Conservation (phyloP, 2,329 filamentous ascomycete genomes). For the Escovopsis sp. region DNA sequence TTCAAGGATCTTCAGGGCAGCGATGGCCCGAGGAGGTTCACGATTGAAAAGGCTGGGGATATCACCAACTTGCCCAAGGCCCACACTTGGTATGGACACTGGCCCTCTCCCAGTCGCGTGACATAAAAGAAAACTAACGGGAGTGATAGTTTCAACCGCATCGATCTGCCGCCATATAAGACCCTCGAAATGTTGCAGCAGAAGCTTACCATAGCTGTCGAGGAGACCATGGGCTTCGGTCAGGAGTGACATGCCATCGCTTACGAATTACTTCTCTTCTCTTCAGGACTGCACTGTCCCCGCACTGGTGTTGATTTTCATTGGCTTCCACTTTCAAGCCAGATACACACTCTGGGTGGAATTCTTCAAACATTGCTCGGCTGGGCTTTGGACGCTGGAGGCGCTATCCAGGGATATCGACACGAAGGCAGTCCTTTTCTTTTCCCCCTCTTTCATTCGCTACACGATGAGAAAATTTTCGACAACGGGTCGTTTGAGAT, state of each 20-base stretch:
- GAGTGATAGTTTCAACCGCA: slow-evolving; percentile 73
- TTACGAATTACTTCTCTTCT: too few relatives aligned
- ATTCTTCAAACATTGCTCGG: slow-evolving; percentile 16
- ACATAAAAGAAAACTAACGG: slow-evolving; percentile 6
- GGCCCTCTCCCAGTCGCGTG: neutral
- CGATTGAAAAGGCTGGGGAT: slow-evolving; percentile 95
- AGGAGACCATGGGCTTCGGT: slow-evolving; percentile 97
- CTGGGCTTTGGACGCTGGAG: slow-evolving; percentile 21
- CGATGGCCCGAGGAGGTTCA: slow-evolving; percentile 88
- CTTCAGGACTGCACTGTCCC: too few relatives aligned
- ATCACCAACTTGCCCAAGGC: slow-evolving; percentile 84
- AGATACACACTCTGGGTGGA: slow-evolving; percentile 15
- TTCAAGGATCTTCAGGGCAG: slow-evolving; percentile 98
- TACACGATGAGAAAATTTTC: too few relatives aligned
- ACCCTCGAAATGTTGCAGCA: slow-evolving; percentile 67
- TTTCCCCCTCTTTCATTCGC: too few relatives aligned
- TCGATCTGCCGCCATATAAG: slow-evolving; percentile 92
- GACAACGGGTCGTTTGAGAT: too few relatives aligned
- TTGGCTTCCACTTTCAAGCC: slow-evolving; percentile 5
- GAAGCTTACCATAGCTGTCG: slow-evolving; percentile 92
- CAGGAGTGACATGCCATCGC: slow-evolving; percentile 56
- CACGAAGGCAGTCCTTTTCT: slow-evolving; percentile 4
- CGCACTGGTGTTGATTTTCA: too few relatives aligned
- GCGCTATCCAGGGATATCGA: slow-evolving; percentile 7
- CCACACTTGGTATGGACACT: slow-evolving; percentile 72